Evolutionary conservation across 1,284 basidiomycete genomes (phyloP), one percentile per base, ranked within the genome.

Genomic region (Paramarasmius palmivorus): DNA sequence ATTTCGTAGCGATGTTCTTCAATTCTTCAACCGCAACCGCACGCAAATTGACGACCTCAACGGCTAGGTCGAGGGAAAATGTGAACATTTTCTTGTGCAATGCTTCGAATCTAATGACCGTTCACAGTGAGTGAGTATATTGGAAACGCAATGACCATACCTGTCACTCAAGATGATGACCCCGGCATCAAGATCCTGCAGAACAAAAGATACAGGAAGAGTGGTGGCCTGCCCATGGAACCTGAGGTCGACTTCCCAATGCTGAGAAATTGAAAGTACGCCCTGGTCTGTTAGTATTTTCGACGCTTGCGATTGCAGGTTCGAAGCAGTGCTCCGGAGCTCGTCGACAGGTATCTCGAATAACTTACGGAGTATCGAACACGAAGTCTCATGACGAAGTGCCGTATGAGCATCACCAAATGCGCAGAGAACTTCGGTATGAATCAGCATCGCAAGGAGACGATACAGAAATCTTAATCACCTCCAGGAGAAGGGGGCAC

Each of bases 221-320:
- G 55, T 64, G 6, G 63, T 60, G 5, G 66, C 66, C 54, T 69
- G 67, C 12, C 67, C 67, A 9, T 59, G 53, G 39, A 65, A 69
- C 8, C 66, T 57, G 49, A 67, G 57, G 53, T 69, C 67, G 14
- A 58, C 63, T 51, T 68, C 64, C 50, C 60, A 67, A 5, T 22
- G 49, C 41, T 66, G 61, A 19, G 42, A 36, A 23, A 36, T 50
- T 22, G 10, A 23, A n/a, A 49, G 44, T 15, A 69, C 56, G 10
- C 64, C 66, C 55, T 69, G 67, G 29, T 57, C 53, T 17, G 55
- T 56, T 15, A 69, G 58, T 1, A 65, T 51, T 15, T 53, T 49
- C 0, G 61, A 49, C 9, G 61, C 63, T 47, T 61, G 62, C 4
- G 44, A 47, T n/a, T 58, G 47, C 12, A 68, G 60, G 15, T 45